Evolutionary conservation across 768 basidiomycete species (phyloP), one percentile per base, ranked within the genome.

Genomic region (Psilocybe cyanescens): DNA sequence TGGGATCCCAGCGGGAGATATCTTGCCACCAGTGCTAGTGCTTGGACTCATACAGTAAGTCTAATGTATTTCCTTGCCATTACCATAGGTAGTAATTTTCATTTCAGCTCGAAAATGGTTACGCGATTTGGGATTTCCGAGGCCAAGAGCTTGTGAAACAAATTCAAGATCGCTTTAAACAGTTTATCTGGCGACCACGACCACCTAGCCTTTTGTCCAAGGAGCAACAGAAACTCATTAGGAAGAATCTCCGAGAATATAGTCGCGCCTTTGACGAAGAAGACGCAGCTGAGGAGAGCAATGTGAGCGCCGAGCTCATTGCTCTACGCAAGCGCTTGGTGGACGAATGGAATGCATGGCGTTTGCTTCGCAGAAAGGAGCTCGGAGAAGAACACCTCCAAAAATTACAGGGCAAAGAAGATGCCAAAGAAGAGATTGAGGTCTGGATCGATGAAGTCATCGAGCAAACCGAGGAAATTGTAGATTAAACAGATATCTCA

Each of bases 281-380:
- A 69, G 97, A 99, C 74, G 94, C 95, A 28, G 88, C 92, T 17
- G 95, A 98, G 73, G 95, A 97, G 78, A 94, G 90, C 74, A 92
- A 91, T 68, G 93, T 96, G 67, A 95, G 91, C 65, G 95, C 95
- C 4, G 97, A 99, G 76, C 85, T 97, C 28, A 84, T 96, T 66
- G 94, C 94, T 16, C 88, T 88, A 65, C 85, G 97, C 62, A 92
- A 93, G 74, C 85, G 97, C 50, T 83, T 98, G 56, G 91, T 99
- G 67, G 94, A 97, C 70, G 97, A 99, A 78, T 99, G 97, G 97
- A 97, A 99, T 76, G 94, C 97, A 46, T 99, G 97, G 97, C 86
- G 97, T 55, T 68, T 80, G 24, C 83, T 86, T 64, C 88, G 89
- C 66, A 87, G 83, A 72, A 84, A 83, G 64, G 87, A 92, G 66